Percentiles rank a stretch among this genome's conserved stretches.
Evolutionary conservation across 768 basidiomycete genomes (phyloP).

Genomic region (Amanita rubescens): DNA sequence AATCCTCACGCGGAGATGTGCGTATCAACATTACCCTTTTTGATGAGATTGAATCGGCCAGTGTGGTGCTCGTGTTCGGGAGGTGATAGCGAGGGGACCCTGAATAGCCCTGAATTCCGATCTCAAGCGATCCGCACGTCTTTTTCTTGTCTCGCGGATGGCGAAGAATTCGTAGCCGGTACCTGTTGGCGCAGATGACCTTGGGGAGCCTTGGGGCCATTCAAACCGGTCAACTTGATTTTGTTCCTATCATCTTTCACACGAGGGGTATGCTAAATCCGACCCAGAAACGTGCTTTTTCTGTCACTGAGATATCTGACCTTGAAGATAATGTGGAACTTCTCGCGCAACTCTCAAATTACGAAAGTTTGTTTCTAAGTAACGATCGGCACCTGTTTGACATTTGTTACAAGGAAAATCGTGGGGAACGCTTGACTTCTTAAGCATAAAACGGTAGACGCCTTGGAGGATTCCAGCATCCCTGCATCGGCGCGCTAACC

Average conservation of each 20-base stretch:
- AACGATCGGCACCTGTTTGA: not conserved
- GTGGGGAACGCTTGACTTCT: not conserved
- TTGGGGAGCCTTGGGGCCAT: not conserved
- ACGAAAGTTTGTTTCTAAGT: not conserved
- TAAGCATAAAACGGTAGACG: not conserved
- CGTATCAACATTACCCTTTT: not conserved
- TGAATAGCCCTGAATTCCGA: not conserved
- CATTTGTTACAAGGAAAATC: no score
- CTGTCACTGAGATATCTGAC: not conserved
- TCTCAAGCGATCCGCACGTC: not conserved
- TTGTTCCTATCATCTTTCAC: not conserved
- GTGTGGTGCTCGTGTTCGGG: not conserved
- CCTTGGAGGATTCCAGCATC: not conserved
- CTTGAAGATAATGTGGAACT: not conserved
- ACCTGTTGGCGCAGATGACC: not conserved
- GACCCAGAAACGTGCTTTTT: not conserved
- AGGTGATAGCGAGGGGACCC: not conserved
- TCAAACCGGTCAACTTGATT: not conserved
- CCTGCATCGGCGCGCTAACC: not conserved
- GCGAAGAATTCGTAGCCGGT: not conserved
- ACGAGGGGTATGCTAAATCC: not conserved
- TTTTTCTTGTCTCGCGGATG: not conserved
- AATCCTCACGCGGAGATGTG: not conserved
- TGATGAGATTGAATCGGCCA: not conserved
- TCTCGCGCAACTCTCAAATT: no score